Evolutionary conservation across 2,329 filamentous ascomycete genomes (phyloP), one percentile per base, ranked within the genome.

Genomic region (Fusarium papillatum): DNA sequence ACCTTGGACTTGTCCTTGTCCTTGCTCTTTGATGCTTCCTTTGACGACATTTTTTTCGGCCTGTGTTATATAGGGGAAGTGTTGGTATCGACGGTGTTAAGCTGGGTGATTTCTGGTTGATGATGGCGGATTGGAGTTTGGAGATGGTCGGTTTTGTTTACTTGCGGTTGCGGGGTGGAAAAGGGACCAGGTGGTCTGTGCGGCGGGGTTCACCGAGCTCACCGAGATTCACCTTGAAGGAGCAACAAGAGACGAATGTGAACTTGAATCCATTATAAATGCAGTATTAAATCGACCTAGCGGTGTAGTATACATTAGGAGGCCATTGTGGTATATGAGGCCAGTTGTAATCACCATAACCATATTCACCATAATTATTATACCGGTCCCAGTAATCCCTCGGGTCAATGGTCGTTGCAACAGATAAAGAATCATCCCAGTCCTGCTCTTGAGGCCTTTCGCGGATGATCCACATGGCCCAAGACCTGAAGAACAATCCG

Each of bases 1-100:
- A 95, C 92, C 86, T 98, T 98, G 78, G 95, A 95, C 81, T 95
- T 95, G 81, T 93, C 90, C 84, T 91, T 92, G 62, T 88, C 86
- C 64, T 84, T 78, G 59, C 74, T 75, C 72, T 78, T 81, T 6
- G 80, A 76, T 9, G 76, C 48, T 38, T 82, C 82, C 60, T 82
- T 83, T 53, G 82, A 81, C 26, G 81, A 79, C 82, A 83, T 83
- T 66, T 83, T 66, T 64, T 10, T 36, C 24, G 26, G 60, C 34
- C 14, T 0, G 34, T 55, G 43, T 31, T 72, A 38, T 64, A 13
- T 46, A 34, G 16, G 46, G 50, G 31, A 26, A 26, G 43, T 48
- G 22, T 46, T 10, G 29, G 41, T 29, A n/a, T n/a, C 46, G 46
- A 43, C 29, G 17, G 41, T 24, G 46, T 64, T 19, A 13, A 38